phyloP scores from a whole-genome alignment of 2,329 filamentous ascomycete species.

The Penicillium sclerotigenum region DNA sequence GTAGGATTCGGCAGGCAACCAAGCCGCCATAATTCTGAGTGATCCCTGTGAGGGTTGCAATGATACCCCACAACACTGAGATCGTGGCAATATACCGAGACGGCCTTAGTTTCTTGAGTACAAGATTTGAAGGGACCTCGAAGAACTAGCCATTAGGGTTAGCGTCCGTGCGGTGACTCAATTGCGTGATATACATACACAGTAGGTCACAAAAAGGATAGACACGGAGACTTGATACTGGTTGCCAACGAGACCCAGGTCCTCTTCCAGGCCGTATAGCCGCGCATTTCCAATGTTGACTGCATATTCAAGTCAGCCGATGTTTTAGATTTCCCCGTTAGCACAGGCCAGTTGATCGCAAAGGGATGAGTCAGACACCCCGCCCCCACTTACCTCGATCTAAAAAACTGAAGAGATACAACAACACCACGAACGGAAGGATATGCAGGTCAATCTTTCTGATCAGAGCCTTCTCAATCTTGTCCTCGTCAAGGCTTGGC shows the following conservation, averaged over 20 bases:
- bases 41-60: slow-evolving; percentile 57
- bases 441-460: slow-evolving; percentile 43
- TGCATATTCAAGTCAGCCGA: slow-evolving; percentile 16
- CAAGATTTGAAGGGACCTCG: slow-evolving; percentile 64
- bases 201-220: slow-evolving; percentile 65
- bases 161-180: background rate
- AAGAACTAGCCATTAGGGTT: slow-evolving; percentile 40
- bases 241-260: slow-evolving; percentile 58
- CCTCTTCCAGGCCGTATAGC: slow-evolving; percentile 61
- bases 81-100: slow-evolving; percentile 55
- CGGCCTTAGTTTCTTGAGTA: slow-evolving; percentile 62
- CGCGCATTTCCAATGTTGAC: slow-evolving; percentile 72
- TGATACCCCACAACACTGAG: slow-evolving; percentile 58
- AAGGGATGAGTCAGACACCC: slow-evolving; percentile 1
- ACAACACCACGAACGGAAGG: slow-evolving; percentile 40
- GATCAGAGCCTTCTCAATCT: slow-evolving; percentile 31
- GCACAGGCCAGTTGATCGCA: background rate
- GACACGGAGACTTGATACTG: slow-evolving; percentile 69
- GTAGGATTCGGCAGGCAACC: slow-evolving; percentile 65
- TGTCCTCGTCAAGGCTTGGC: slow-evolving; percentile 25
- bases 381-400: slow-evolving; percentile 51
- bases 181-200: slow-evolving; percentile 34
- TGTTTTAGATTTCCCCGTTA: background rate
- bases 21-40: slow-evolving; percentile 63
- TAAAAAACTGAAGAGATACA: slow-evolving; percentile 72